Base-by-base conservation (phyloP, 768 basidiomycete genomes). In the Pulveroboletus ravenelii region DNA sequence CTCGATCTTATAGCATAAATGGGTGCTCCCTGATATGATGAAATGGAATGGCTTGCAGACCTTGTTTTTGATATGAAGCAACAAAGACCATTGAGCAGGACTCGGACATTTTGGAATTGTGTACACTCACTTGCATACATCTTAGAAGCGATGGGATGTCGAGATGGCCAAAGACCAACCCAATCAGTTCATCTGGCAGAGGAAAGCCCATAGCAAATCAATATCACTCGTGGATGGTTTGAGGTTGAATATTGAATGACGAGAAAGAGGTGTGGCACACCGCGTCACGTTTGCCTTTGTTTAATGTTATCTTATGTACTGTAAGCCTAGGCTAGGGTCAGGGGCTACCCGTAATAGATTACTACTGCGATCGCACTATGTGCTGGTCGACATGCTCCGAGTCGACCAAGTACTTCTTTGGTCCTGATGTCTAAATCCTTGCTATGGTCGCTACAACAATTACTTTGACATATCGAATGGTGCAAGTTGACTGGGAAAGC, bases 121-220 rank as follows among this genome's bases (percentile, higher is more conserved):
- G 17, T 32, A n/a, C 23, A 46, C 63, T 51, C 38, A 66, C 69
- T 38, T 61, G 60, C 46, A 45, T 62, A 42, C 69, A 62, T 46
- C 39, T 54, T 42, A 68, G 27, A 29, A 71, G 61, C 36, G 64
- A 61, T 6, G 45, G 30, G n/a, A 51, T 37, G 46, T 72, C 71
- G 7, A 72, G 69, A 9, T 58, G 42, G 40, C 50, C 37, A 45
- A 68, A 63, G 10, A 61, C 44, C 20, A 57, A 27, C 23, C 52
- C 56, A n/a, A 59, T 50, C 34, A 72, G 29, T 50, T 72, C 70
- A 15, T 63, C 54, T 12, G 70, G 70, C 3, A 72, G 50, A 27
- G 53, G 41, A 32, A 62, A 40, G n/a, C 37, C 37, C 66, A 63
- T 64, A 6, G 40, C 6, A 0, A 37, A 10, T 27, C 20, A 14